Evolutionary conservation across 768 basidiomycete species (phyloP).

Genomic region (Mycena floridula): DNA sequence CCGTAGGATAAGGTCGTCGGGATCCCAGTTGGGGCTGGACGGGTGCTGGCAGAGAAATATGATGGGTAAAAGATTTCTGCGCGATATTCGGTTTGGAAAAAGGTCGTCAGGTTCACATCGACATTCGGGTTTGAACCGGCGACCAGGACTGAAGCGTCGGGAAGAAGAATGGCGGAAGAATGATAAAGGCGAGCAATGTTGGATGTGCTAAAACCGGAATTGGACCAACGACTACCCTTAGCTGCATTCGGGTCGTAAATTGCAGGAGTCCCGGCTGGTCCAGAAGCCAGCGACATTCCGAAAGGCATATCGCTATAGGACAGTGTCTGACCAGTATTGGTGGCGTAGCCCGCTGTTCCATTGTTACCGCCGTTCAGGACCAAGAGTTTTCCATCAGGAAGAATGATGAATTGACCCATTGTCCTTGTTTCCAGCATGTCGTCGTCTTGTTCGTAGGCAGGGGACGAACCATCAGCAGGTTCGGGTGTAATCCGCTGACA

Average conservation of each 20-base stretch:
- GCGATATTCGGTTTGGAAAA: conserved; percentile 73
- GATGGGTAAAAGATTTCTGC: conserved; percentile 90
- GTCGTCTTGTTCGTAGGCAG: conserved; percentile 67
- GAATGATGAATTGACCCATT: conserved; percentile 89
- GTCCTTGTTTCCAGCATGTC: conserved; percentile 68
- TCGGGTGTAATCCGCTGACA: conserved; percentile 88
- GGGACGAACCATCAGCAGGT: conserved; percentile 57
- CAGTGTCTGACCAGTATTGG: conserved; percentile 42
- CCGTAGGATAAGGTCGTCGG: conserved; percentile 82
- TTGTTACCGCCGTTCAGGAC: conserved; percentile 79
- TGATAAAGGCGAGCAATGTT: conserved; percentile 84
- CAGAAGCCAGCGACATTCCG: conserved; percentile 70
- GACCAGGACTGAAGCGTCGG: conserved; percentile 80
- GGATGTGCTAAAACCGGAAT: conserved; percentile 51
- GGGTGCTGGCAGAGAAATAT: conserved; percentile 67
- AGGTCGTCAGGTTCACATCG: conserved; percentile 58
- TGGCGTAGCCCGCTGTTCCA: conserved; percentile 86
- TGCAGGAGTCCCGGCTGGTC: conserved; percentile 70
- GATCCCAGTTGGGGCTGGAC: conserved; percentile 65
- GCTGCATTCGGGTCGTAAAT: conserved; percentile 78
- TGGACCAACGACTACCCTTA: conserved; percentile 70
- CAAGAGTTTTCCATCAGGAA: conserved; percentile 74
- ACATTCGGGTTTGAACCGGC: conserved; percentile 93
- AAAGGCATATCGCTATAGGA: conserved; percentile 54
- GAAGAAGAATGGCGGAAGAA: conserved; percentile 81